Conservation (phyloP, 805 yeast genomes). For the Yamadazyma sp. region DNA sequence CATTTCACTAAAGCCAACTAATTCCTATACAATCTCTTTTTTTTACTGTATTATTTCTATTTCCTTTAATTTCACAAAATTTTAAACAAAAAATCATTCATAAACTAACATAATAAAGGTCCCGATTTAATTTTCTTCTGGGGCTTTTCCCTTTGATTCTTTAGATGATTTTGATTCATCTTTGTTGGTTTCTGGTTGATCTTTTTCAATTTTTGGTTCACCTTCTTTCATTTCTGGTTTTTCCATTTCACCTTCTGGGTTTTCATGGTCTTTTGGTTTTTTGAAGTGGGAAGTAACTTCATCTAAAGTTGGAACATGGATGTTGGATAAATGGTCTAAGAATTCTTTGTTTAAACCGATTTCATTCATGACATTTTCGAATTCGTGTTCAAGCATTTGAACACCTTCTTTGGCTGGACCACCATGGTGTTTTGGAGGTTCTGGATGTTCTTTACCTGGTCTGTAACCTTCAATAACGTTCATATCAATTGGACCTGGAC, state of each 20-base stretch:
- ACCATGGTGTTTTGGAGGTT: neutral
- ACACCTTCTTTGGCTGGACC: neutral
- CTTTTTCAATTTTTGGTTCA: no score
- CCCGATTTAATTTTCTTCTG: neutral
- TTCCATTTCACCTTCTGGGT: neutral
- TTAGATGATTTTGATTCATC: no score
- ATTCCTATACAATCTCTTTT: no score
- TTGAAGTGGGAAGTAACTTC: constrained; percentile 4
- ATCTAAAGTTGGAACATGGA: constrained; percentile 5
- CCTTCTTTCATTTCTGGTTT: neutral
- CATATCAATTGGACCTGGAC: neutral
- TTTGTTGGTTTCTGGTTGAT: no score
- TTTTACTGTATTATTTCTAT: no score
- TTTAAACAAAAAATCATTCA: no score
- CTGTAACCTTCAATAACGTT: neutral
- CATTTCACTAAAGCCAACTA: no score
- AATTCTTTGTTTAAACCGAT: neutral
- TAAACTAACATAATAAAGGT: no score
- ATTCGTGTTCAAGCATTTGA: neutral
- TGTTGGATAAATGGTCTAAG: neutral
- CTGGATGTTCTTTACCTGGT: neutral
- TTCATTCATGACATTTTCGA: constrained; percentile 3
- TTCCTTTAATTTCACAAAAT: no score
- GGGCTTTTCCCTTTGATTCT: no score
- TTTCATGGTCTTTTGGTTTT: constrained; percentile 1